A percentile compares a stretch with the other conserved stretches of the same genome.
Evolutionary conservation across 2,329 filamentous ascomycete species (phyloP).

Genomic region (Fusarium piperis): DNA sequence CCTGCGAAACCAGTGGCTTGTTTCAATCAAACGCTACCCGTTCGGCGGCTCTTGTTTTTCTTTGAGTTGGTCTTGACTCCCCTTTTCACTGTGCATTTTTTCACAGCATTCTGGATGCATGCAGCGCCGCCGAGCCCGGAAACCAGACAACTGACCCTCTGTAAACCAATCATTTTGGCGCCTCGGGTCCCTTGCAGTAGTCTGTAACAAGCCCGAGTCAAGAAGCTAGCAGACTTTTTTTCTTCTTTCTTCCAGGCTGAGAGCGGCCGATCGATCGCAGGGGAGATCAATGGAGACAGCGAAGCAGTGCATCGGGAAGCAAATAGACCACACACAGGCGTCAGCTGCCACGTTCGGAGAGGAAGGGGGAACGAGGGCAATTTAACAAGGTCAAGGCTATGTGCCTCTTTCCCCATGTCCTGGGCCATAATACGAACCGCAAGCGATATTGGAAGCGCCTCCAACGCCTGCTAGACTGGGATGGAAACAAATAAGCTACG

Average conservation of each 20-base stretch:
- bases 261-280: background rate
- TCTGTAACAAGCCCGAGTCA: background rate
- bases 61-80: background rate
- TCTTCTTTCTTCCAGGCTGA: background rate
- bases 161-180: background rate
- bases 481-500: background rate
- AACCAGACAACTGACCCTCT: background rate
- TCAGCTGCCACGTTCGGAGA: background rate
- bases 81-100: background rate
- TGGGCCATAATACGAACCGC: conserved; percentile 20
- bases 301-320: background rate
- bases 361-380: conserved; percentile 6
- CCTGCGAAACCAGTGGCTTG: background rate
- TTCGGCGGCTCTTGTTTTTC: background rate
- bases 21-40: background rate
- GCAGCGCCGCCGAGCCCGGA: background rate
- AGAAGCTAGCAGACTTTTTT: background rate
- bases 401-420: conserved; percentile 11
- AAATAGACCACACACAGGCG: background rate
- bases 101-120: background rate
- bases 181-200: conserved; percentile 1
- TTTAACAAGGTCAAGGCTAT: background rate
- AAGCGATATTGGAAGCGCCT: conserved; percentile 29
- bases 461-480: conserved; percentile 19
- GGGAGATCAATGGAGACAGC: background rate